phyloP scores from a whole-genome alignment of 805 yeast genomes.

The Kluyveromyces nonfermentans region DNA sequence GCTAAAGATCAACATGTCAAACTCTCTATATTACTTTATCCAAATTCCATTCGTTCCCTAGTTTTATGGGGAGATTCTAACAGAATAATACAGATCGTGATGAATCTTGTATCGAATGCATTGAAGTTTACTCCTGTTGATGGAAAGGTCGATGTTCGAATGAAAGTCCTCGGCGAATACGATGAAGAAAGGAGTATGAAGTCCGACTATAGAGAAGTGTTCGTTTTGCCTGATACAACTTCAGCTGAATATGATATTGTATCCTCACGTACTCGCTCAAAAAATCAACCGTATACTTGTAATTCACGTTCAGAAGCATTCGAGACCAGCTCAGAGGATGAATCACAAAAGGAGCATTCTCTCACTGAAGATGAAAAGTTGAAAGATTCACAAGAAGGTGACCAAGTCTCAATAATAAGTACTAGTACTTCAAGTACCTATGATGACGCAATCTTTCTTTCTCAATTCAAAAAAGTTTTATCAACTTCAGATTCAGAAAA shows the following conservation, averaged over 20 bases:
- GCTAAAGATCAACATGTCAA: conserved; percentile 71
- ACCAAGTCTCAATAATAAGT: conserved; percentile 13
- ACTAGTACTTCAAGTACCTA: conserved; percentile 30
- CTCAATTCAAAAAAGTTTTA: conserved; percentile 30
- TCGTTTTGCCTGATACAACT: conserved; percentile 28
- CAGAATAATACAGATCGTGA: conserved; percentile 81
- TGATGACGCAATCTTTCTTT: conserved; percentile 35
- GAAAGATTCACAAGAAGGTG: conserved; percentile 7
- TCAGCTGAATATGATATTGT: conserved; percentile 7
- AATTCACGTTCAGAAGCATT: neutral
- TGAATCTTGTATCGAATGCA: conserved; percentile 87
- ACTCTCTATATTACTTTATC: conserved; percentile 51
- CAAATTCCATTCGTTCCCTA: conserved; percentile 51
- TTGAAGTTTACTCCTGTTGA: conserved; percentile 87
- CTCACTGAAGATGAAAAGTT: conserved; percentile 3
- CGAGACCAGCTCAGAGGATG: neutral
- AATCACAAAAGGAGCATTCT: neutral
- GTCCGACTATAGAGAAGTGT: conserved; percentile 38
- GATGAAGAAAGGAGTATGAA: conserved; percentile 42
- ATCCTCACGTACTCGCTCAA: conserved; percentile 2
- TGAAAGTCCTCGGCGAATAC: conserved; percentile 61
- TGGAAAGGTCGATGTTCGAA: conserved; percentile 63
- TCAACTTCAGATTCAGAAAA: conserved; percentile 16
- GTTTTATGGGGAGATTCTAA: conserved; percentile 81
- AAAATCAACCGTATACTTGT: conserved; percentile 6